These are phyloP conservation scores for Candida albicans DNA, from an alignment of 1,139 yeast genomes.

Conservation along the genomic window DNA sequence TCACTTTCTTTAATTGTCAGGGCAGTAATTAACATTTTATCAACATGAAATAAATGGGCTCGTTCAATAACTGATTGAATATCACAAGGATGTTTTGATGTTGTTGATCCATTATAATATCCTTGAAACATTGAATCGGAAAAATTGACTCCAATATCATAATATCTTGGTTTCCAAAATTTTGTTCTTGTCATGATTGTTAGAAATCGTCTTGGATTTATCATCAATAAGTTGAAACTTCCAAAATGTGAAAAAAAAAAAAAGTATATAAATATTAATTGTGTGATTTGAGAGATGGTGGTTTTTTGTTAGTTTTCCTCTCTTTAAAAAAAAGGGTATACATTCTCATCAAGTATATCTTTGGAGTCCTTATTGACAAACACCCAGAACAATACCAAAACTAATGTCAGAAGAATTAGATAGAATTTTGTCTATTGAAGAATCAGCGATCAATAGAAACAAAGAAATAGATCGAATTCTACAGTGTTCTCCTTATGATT, in stretches of 20 bases:
- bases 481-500: constrained; percentile 47
- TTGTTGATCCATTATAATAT: constrained; percentile 61
- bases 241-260: neutral
- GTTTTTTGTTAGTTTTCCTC: too few relatives aligned
- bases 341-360: too few relatives aligned
- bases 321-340: neutral
- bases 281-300: too few relatives aligned
- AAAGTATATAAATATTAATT: neutral
- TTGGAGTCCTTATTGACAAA: too few relatives aligned
- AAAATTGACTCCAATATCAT: constrained; percentile 72
- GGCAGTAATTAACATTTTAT: constrained; percentile 77
- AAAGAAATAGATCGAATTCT: constrained; percentile 58
- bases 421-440: constrained; percentile 33
- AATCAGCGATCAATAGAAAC: constrained; percentile 43
- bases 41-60: constrained; percentile 66
- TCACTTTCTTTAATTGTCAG: constrained; percentile 68
- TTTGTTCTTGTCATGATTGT: constrained; percentile 6
- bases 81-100: constrained; percentile 63
- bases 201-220: neutral
- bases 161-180: constrained; percentile 45
- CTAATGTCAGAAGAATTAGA: constrained; percentile 29
- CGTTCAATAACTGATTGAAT: constrained; percentile 61
- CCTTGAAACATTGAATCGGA: constrained; percentile 91
- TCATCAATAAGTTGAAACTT: neutral
- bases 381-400: neutral